Conservation (phyloP, 2,329 filamentous ascomycete genomes). For the Emergomyces orientalis region DNA sequence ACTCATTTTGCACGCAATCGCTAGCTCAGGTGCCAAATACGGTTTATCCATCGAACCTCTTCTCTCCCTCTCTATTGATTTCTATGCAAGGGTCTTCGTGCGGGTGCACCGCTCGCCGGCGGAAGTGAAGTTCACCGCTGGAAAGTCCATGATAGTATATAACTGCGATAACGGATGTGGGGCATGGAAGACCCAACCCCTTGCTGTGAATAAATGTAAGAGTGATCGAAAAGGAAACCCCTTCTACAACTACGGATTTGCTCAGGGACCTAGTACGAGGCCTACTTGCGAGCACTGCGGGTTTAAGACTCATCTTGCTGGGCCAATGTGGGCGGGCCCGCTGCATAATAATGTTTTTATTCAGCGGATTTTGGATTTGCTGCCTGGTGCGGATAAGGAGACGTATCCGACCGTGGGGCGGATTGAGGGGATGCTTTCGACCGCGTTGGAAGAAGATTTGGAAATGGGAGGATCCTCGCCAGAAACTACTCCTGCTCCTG, state of each 20-base stretch:
- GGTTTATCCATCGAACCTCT: constrained; percentile 83
- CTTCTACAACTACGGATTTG: constrained; percentile 70
- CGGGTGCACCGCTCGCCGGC: constrained; percentile 68
- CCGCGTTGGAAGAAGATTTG: constrained; percentile 67
- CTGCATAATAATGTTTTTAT: constrained; percentile 81
- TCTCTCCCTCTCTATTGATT: constrained; percentile 89
- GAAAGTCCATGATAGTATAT: constrained; percentile 88
- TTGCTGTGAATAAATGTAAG: constrained; percentile 59
- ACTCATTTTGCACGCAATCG: constrained; percentile 73
- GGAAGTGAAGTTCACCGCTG: constrained; percentile 80
- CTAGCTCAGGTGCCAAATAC: constrained; percentile 71
- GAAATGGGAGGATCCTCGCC: constrained; percentile 16
- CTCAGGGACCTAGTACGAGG: constrained; percentile 58
- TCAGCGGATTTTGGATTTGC: constrained; percentile 61
- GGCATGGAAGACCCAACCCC: constrained; percentile 74
- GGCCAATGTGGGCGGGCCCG: constrained; percentile 90
- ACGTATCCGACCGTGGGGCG: constrained; percentile 72
- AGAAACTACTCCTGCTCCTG: constrained; percentile 11
- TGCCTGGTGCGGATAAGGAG: constrained; percentile 56
- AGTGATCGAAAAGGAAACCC: constrained; percentile 60
- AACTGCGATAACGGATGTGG: constrained; percentile 86
- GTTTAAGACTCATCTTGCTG: constrained; percentile 74
- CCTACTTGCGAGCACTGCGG: constrained; percentile 73
- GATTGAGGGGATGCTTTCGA: constrained; percentile 84
- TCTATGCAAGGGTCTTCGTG: constrained; percentile 85